A percentile compares a stretch with the other conserved stretches of the same genome.
Conservation (phyloP, 805 yeast genomes). For the Ogataea ganodermae region DNA sequence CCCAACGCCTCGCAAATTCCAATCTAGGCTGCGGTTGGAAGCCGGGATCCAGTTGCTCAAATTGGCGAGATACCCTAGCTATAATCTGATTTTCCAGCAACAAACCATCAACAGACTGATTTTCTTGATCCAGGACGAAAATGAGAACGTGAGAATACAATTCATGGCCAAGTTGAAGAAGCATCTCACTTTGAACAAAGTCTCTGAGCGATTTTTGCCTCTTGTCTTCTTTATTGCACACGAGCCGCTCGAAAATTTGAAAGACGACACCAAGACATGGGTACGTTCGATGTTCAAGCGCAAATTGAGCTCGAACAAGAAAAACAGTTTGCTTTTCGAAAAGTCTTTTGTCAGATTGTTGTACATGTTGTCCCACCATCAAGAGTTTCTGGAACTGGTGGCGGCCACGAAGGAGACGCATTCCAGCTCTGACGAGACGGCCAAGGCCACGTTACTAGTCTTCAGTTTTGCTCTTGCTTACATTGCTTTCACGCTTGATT, state of each 20-base stretch:
- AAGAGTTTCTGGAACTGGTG: slow-evolving; percentile 53
- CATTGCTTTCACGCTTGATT: slow-evolving; percentile 57
- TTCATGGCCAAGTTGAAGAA: slow-evolving; percentile 55
- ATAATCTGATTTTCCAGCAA: slow-evolving; percentile 54
- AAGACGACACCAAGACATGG: slow-evolving; percentile 65
- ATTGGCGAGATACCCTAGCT: slow-evolving; percentile 56
- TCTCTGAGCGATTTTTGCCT: slow-evolving; percentile 69
- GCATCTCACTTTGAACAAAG: slow-evolving; percentile 48
- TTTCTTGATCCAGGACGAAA: slow-evolving; percentile 67
- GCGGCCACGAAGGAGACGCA: slow-evolving; percentile 20
- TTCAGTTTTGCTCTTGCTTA: slow-evolving; percentile 59
- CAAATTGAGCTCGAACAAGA: slow-evolving; percentile 28
- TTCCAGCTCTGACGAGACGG: slow-evolving; percentile 16
- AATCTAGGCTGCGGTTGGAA: slow-evolving; percentile 60
- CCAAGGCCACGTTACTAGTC: slow-evolving; percentile 38
- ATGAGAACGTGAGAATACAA: slow-evolving; percentile 52
- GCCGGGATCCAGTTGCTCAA: slow-evolving; percentile 71
- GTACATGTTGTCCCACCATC: slow-evolving; percentile 74
- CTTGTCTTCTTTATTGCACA: slow-evolving; percentile 72
- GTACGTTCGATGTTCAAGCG: slow-evolving; percentile 56
- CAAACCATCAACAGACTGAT: slow-evolving; percentile 53
- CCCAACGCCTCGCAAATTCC: slow-evolving; percentile 66
- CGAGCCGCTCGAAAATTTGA: slow-evolving; percentile 62
- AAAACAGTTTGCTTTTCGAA: slow-evolving; percentile 57
- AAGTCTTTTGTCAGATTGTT: slow-evolving; percentile 65